phyloP scores from a whole-genome alignment of 345 rosid genomes.

The Ceriops zippeliana region DNA sequence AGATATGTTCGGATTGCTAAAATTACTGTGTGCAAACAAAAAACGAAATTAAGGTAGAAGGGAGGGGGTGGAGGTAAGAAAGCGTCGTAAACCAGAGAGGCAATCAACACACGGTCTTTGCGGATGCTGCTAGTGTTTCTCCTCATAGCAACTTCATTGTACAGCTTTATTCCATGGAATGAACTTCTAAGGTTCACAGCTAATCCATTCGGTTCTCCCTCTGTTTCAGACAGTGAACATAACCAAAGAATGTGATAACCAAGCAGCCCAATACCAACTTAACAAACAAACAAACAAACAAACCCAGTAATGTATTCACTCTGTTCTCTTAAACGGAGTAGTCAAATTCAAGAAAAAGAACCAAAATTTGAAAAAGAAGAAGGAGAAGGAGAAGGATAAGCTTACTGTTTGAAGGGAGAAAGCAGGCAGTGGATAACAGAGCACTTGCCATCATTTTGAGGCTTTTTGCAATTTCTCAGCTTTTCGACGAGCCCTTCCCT shows the following conservation, averaged over 20 bases:
- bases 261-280: not conserved
- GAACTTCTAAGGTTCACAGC: conserved; percentile 32
- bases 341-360: not conserved
- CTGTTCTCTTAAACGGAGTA: not conserved
- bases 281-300: not conserved
- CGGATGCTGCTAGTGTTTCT: conserved; percentile 16
- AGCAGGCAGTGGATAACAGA: conserved; percentile 32
- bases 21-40: conserved; percentile 2
- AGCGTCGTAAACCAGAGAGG: conserved; percentile 39
- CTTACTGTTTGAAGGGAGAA: conserved; percentile 41
- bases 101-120: conserved; percentile 24
- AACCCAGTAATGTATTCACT: not conserved
- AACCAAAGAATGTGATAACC: not conserved
- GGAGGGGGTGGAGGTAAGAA: not conserved
- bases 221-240: conserved; percentile 26
- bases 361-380: not conserved
- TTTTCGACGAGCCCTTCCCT: not conserved
- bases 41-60: not conserved
- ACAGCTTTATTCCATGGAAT: conserved; percentile 27
- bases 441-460: conserved; percentile 38
- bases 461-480: conserved; percentile 6
- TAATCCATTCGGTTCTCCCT: conserved; percentile 29
- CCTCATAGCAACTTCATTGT: conserved; percentile 16
- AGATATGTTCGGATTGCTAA: not conserved
- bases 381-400: not conserved